Base-by-base conservation (phyloP, 345 rosid genomes). In the Murraya paniculata region DNA sequence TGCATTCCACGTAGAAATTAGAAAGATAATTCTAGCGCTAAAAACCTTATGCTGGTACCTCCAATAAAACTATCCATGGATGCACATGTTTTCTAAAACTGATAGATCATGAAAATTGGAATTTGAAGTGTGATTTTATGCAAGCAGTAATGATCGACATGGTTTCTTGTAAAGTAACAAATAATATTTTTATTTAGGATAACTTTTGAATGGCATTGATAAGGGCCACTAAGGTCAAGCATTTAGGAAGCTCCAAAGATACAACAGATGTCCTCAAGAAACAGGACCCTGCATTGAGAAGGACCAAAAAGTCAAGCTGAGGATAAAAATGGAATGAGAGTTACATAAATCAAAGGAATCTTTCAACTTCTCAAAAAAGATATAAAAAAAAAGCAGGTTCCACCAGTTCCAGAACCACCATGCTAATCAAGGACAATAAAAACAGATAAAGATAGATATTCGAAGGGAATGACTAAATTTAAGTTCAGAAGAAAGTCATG, bases 191-290 rank as follows among this genome's bases (percentile, higher is more conserved):
- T 30, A 56, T 4, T 70, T 30, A 22, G 22, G 21, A 58, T n/a
- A 72, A 57, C n/a, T 38, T 24, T n/a, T 72, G 30, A 59, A 36
- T 57, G n/a, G n/a, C 7, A 36, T 13, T 5, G 16, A 35, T 53
- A 58, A 36, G 45, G 65, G 45, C n/a, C 64, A 57, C 31, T 19
- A 6, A 41, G 10, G 72, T 10, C 57, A 66, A 66, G 27, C 50
- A 58, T 35, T 57, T 50, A 57, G 64, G 75, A 13, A 56, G 64
- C n/a, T 62, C 30, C 58, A 55, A 9, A 33, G 14, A 72, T 4
- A 53, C 30, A 56, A 38, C 64, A 72, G 62, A 56, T 21, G 75
- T 71, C 75, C 10, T 35, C 21, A 55, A 71, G 71, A 55, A 55
- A 71, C 31, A 72, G 30, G 74, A 53, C 21, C 38, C 61, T 21